Evolutionary conservation across 352 stramenopile species (phyloP).

Genomic region (Phytopythium chamaehyphon): DNA sequence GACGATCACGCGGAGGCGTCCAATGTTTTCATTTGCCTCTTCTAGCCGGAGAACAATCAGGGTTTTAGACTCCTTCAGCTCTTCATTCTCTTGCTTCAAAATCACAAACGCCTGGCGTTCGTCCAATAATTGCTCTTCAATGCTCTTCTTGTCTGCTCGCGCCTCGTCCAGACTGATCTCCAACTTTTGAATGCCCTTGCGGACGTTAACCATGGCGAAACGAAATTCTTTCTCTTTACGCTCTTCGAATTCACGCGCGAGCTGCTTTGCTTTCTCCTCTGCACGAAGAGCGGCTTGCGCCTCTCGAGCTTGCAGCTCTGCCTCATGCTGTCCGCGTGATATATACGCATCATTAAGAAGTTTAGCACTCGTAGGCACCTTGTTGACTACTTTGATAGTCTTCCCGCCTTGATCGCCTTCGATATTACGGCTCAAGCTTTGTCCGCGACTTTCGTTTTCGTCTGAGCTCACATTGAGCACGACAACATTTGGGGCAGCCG

Average conservation of each 20-base stretch:
- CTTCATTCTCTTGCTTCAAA: constrained; percentile 50
- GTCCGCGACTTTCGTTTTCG: constrained; percentile 22
- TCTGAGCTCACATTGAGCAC: constrained; percentile 46
- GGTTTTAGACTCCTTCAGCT: constrained; percentile 39
- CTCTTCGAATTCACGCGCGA: constrained; percentile 57
- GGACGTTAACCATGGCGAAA: constrained; percentile 66
- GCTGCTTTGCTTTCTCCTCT: constrained; percentile 47
- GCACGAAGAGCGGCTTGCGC: constrained; percentile 41
- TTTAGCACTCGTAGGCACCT: constrained; percentile 11
- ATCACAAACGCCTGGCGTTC: constrained; percentile 51
- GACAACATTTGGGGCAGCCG: constrained; percentile 40
- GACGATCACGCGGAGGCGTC: constrained; percentile 48
- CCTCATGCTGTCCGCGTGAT: constrained; percentile 42
- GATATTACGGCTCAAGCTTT: neutral
- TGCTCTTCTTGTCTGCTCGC: constrained; percentile 38
- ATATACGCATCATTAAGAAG: constrained; percentile 25
- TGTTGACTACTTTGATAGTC: constrained; percentile 18
- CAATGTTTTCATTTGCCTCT: constrained; percentile 69
- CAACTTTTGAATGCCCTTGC: constrained; percentile 70
- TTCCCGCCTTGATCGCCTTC: neutral
- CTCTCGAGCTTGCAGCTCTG: constrained; percentile 51
- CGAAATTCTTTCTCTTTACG: constrained; percentile 64
- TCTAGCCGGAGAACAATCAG: constrained; percentile 48
- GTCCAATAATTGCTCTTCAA: constrained; percentile 46
- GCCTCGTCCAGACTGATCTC: constrained; percentile 43